These are phyloP conservation scores for Cadophora sp. DNA, from an alignment of 2,329 filamentous ascomycete genomes.

Conservation along the genomic window DNA sequence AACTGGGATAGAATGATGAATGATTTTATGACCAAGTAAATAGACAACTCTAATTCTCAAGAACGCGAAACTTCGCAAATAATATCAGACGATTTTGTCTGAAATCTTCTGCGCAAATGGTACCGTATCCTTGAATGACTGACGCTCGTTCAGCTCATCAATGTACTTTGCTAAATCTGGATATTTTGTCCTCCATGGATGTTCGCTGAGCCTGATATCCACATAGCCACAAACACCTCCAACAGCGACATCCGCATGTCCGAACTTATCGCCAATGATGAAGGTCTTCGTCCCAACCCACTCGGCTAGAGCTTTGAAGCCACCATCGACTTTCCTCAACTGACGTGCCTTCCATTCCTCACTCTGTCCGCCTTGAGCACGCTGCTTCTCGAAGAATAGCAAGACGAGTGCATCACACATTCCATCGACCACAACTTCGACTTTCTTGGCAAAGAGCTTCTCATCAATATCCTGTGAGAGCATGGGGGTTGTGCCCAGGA, in stretches of 20 bases:
- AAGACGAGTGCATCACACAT: slow-evolving; percentile 28
- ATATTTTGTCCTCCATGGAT: slow-evolving; percentile 25
- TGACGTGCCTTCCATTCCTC: slow-evolving; percentile 28
- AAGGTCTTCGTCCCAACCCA: slow-evolving; percentile 26
- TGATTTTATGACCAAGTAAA: neutral
- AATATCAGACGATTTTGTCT: slow-evolving; percentile 28
- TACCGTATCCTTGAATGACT: slow-evolving; percentile 25
- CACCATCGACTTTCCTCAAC: slow-evolving; percentile 28
- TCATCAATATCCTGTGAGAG: slow-evolving; percentile 25
- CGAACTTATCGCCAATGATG: slow-evolving; percentile 24
- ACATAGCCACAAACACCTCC: slow-evolving; percentile 27
- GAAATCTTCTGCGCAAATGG: slow-evolving; percentile 25
- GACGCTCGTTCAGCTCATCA: slow-evolving; percentile 20
- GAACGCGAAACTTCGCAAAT: neutral
- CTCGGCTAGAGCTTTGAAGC: slow-evolving; percentile 27
- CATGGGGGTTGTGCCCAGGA: slow-evolving; percentile 18
- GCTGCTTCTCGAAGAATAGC: slow-evolving; percentile 24
- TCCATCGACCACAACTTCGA: slow-evolving; percentile 27
- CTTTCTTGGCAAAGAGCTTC: slow-evolving; percentile 28
- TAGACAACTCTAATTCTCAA: slow-evolving; percentile 8
- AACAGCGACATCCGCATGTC: slow-evolving; percentile 27
- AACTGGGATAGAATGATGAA: neutral
- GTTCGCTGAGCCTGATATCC: slow-evolving; percentile 25
- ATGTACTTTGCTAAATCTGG: slow-evolving; percentile 24
- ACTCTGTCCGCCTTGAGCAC: slow-evolving; percentile 16